These are phyloP conservation scores for Auxenochlorella pyrenoidosa DNA, from an alignment of 139 green algal species.

Conservation along the genomic window DNA sequence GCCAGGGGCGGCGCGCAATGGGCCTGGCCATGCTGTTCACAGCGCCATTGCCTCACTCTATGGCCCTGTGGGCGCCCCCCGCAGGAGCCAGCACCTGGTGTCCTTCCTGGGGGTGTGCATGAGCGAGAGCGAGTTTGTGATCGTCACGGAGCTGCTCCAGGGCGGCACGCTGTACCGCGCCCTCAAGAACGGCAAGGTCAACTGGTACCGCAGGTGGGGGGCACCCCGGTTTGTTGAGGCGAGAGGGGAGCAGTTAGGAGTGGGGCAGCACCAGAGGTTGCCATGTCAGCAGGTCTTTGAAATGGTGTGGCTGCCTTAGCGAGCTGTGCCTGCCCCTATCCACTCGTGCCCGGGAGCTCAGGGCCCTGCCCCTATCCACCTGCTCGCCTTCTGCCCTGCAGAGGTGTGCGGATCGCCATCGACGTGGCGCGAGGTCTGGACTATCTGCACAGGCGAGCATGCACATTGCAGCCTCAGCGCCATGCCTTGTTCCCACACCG, in stretches of 20 bases:
- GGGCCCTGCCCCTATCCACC: too few relatives aligned
- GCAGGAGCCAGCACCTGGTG: constrained; percentile 19
- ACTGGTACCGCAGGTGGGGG: not conserved
- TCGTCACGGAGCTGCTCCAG: constrained; percentile 7
- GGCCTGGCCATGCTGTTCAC: too few relatives aligned
- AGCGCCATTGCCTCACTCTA: not conserved
- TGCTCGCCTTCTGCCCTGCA: not conserved
- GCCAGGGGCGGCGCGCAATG: too few relatives aligned
- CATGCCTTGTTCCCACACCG: not conserved
- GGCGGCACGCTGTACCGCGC: constrained; percentile 5
- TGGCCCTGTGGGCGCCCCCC: not conserved
- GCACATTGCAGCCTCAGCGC: not conserved
- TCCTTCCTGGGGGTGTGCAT: constrained; percentile 7
- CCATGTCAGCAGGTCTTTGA: too few relatives aligned
- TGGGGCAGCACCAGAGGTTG: too few relatives aligned
- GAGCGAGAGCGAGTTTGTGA: constrained; percentile 1
- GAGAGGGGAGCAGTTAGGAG: too few relatives aligned
- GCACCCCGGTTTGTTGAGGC: too few relatives aligned
- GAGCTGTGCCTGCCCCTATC: too few relatives aligned
- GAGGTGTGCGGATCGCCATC: not conserved
- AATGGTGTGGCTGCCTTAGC: too few relatives aligned
- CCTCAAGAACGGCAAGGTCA: constrained; percentile 1
- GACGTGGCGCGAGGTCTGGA: not conserved
- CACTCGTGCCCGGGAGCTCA: too few relatives aligned
- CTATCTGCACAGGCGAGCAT: not conserved